phyloP scores from a whole-genome alignment of 1,284 basidiomycete genomes.

The Peniophora sp. region DNA sequence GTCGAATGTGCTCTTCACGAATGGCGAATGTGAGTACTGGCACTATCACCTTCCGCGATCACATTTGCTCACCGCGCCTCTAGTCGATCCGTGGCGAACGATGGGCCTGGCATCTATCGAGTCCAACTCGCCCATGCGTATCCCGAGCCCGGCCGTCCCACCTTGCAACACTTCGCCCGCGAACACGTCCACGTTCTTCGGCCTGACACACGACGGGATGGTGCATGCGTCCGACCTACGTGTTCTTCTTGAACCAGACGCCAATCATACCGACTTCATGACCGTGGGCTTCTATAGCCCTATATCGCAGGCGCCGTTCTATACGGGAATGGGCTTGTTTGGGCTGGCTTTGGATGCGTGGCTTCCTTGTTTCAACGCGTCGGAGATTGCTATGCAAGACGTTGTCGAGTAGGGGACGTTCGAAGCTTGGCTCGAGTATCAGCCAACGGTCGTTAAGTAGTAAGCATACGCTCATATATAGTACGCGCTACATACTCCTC shows the following conservation, averaged over 20 bases:
- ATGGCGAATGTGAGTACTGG: conserved; percentile 36
- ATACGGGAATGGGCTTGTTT: conserved; percentile 36
- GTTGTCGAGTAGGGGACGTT: not conserved
- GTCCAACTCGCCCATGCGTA: conserved; percentile 33
- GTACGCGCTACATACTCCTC: too few species aligned
- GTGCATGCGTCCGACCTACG: conserved; percentile 43
- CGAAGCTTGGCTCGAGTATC: too few species aligned
- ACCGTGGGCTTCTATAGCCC: conserved; percentile 45
- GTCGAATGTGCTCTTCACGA: conserved; percentile 39
- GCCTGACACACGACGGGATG: conserved; percentile 36
- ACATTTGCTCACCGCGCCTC: not conserved
- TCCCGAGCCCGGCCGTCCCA: conserved; percentile 29
- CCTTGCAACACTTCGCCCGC: conserved; percentile 26
- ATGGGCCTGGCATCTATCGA: conserved; percentile 45
- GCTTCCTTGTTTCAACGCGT: conserved; percentile 31
- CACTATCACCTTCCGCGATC: not conserved
- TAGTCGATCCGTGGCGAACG: conserved; percentile 47
- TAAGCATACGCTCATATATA: too few species aligned
- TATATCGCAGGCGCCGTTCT: conserved; percentile 36
- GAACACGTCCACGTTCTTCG: conserved; percentile 31
- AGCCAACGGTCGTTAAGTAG: too few species aligned
- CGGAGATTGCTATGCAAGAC: not conserved
- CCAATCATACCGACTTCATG: conserved; percentile 39
- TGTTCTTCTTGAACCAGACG: conserved; percentile 35
- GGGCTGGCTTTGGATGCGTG: conserved; percentile 39